Base-by-base conservation (phyloP, 1,284 basidiomycete genomes). In the Ceratobasidium sp. region DNA sequence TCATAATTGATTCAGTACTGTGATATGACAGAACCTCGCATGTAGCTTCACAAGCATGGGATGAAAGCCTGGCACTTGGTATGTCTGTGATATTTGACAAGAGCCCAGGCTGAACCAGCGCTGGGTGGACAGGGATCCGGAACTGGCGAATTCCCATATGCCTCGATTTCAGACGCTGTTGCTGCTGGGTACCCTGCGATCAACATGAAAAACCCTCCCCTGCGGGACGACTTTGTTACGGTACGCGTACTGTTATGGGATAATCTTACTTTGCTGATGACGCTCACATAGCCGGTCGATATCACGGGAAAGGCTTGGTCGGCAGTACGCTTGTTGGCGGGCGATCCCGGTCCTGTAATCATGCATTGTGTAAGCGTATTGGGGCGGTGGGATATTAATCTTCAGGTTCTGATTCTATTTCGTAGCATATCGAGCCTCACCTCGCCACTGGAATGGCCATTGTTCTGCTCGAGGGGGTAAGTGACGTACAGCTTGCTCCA, bases 391-490 rank as follows among this genome's bases (percentile, higher is more conserved):
- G n/a, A 14, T 43, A 29, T 1, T 13, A n/a, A 16, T 61, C 51
- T 11, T 19, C n/a, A 51, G 8, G 14, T 22, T 31, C 31, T 31
- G 1, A 22, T 2, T 13, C 24, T 39, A 7, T 14, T 3, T 61
- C 34, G 34, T 34, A 61, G 58, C 62, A 64, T 49, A 64, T 64
- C 7, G 62, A 64, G 19, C 62, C 62, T 24, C 62, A 64, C 43
- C 62, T 64, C 19, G 62, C 62, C 39, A 64, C 62, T 22, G 62
- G 62, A 49, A 64, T 64, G 62, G 62, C 46, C 14, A 46, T 64
- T 13, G 62, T 64, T 31, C 27, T 64, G 9, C 62, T 64, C 27
- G 62, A 64, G 27, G 62, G 62, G 46, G 62, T 61, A 61, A 41
- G 58, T 43, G 8, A 8, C 11, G 14, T 41, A 29, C n/a, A 19